A percentile compares a stretch with the other conserved stretches of the same genome.
These are phyloP conservation scores for Candida ovalis DNA, from an alignment of 805 yeast genomes.

Conservation along the genomic window DNA sequence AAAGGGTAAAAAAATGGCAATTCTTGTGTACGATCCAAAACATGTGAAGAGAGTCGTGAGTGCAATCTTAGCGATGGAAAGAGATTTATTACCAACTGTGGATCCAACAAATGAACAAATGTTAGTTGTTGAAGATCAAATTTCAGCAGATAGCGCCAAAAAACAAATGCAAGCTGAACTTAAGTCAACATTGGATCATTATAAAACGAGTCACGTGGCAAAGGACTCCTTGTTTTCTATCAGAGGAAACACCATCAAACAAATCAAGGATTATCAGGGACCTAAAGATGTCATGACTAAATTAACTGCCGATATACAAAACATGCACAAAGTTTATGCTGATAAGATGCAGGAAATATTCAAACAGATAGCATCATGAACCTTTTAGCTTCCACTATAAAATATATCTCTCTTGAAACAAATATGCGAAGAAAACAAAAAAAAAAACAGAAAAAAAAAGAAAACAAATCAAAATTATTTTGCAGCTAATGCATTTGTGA, in stretches of 20 bases:
- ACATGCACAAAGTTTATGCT: constrained; percentile 59
- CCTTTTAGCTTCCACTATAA: no score
- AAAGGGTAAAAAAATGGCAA: constrained; percentile 63
- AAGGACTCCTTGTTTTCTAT: constrained; percentile 47
- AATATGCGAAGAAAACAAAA: no score
- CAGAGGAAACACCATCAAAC: constrained; percentile 56
- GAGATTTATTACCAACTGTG: constrained; percentile 77
- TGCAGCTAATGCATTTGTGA: neutral
- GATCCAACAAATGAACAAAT: constrained; percentile 72
- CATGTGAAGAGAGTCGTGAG: constrained; percentile 67
- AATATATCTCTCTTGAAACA: neutral
- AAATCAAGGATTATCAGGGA: constrained; percentile 42
- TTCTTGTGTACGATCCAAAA: constrained; percentile 87
- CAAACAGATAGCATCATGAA: constrained; percentile 28
- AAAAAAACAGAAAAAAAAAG: neutral
- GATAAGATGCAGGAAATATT: constrained; percentile 53
- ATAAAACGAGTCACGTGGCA: constrained; percentile 46
- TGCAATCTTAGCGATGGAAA: constrained; percentile 60
- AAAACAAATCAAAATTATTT: neutral
- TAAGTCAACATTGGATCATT: constrained; percentile 64
- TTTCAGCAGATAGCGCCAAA: constrained; percentile 66
- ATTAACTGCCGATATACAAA: constrained; percentile 60
- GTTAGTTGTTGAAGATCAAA: constrained; percentile 70
- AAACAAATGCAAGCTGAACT: constrained; percentile 50
- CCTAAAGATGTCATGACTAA: constrained; percentile 54